Conservation (phyloP, 306 rosid species). For the Oxytropis ochrocephala region DNA sequence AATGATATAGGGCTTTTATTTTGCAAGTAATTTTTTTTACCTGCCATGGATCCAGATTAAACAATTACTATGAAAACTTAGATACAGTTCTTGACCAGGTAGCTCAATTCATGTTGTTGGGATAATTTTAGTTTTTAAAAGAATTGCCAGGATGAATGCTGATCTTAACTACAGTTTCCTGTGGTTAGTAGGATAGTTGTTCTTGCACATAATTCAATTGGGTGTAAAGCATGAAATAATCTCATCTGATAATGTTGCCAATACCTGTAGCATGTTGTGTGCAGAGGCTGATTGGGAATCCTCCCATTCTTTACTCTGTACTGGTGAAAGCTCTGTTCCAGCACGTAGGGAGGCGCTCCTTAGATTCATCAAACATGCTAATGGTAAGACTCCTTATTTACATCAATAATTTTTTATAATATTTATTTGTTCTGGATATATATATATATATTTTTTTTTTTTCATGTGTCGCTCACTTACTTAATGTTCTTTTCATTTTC, state of each 20-base stretch:
- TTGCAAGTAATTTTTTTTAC: neutral
- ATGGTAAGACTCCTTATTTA: conserved; percentile 43
- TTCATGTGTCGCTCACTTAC: conserved; percentile 2
- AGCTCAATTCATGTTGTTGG: neutral
- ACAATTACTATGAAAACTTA: neutral
- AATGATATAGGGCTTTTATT: neutral
- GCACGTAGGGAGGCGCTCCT: conserved; percentile 53
- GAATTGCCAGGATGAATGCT: conserved; percentile 1
- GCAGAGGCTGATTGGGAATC: conserved; percentile 79
- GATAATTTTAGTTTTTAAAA: neutral
- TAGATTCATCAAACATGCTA: conserved; percentile 67
- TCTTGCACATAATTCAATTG: conserved; percentile 11
- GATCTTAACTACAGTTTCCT: conserved; percentile 2
- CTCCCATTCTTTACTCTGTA: conserved; percentile 80
- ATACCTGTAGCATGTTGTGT: conserved; percentile 64
- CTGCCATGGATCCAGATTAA: neutral
- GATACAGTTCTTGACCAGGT: neutral
- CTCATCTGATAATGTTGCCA: conserved; percentile 26
- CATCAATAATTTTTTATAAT: neutral
- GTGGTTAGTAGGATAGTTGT: conserved; percentile 6
- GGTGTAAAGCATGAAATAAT: conserved; percentile 9
- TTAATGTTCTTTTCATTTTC: neutral
- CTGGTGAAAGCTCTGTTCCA: conserved; percentile 54
- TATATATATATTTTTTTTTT: neutral
- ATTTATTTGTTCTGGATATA: neutral